Evolutionary conservation across 495 filamentous ascomycete genomes (phyloP), one percentile per base, ranked within the genome.

Genomic region (Beverwykella pulmonaria): DNA sequence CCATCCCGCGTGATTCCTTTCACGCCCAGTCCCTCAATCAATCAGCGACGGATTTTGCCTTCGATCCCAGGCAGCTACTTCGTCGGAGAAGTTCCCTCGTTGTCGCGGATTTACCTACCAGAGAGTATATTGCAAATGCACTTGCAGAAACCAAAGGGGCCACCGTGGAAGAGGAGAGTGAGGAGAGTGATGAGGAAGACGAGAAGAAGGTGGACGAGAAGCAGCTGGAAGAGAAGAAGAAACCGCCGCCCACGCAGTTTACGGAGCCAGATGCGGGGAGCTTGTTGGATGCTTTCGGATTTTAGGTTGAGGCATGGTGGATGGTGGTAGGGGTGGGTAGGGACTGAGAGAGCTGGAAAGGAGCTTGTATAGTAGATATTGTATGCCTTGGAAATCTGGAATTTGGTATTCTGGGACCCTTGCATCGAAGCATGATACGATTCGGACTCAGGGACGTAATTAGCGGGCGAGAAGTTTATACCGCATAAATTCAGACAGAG

Each of bases 211-310:
- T 29, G 57, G 36, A 49, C n/a, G 29, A 73, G 61, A 60, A 77
- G 68, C 79, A 76, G n/a, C n/a, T n/a, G 19, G 41, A 49, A 55
- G 66, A 67, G 53, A 63, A 73, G 71, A 71, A 74, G 67, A 87
- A 90, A 73, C 84, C 86, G 41, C 86, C 89, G 23, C 86, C 89
- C n/a, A 91, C 86, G 47, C 86, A 88, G 67, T 97, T 97, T 75
- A 84, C 93, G 77, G 93, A 98, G 77, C 93, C 93, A 19, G 91
- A 95, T 81, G 82, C 89, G 48, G 75, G 71, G 61, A 95, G 87
- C 78, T 90, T 78, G 67, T 61, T 78, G 46, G 78, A 79, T 59
- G 63, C 69, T 57, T 79, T 79, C 73, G 77, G 76, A 20, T 78
- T 79, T 57, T 79, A 70, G 53, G 48, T 29, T 52, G 26, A 29